A percentile compares a stretch with the other conserved stretches of the same genome.
phyloP scores from a whole-genome alignment of 1,139 yeast genomes.

The Pichia sp. region DNA sequence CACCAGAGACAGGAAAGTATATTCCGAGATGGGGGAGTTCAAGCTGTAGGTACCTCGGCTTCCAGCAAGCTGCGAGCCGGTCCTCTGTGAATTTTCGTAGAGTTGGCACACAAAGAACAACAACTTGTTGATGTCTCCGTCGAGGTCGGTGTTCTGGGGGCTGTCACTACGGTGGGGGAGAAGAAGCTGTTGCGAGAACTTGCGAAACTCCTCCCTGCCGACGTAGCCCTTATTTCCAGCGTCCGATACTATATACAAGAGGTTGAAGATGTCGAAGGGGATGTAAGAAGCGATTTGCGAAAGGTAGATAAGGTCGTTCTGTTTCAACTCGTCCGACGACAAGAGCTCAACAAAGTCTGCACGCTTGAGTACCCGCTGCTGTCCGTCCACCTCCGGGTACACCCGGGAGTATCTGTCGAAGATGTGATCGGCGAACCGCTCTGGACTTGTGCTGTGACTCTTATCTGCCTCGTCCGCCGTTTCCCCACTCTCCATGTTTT shows the following conservation, averaged over 20 bases:
- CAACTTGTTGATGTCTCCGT: constrained; percentile 43
- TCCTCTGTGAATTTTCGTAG: constrained; percentile 30
- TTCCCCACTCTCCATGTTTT: background rate
- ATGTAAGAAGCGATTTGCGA: constrained; percentile 26
- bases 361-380: constrained; percentile 25
- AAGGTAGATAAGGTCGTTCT: constrained; percentile 23
- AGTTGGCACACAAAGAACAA: constrained; percentile 39
- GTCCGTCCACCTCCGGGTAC: constrained; percentile 23
- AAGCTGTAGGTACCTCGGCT: too few relatives aligned
- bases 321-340: constrained; percentile 18
- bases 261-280: constrained; percentile 35
- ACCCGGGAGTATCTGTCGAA: constrained; percentile 23
- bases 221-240: constrained; percentile 58
- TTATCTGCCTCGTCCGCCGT: background rate
- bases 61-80: too few relatives aligned
- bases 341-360: constrained; percentile 26
- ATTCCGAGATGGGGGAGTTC: constrained; percentile 6
- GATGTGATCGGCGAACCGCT: background rate
- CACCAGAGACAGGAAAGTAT: constrained; percentile 7
- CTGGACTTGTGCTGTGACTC: background rate
- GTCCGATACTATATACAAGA: constrained; percentile 65
- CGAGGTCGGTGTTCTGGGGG: constrained; percentile 24
- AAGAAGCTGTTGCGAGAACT: constrained; percentile 52
- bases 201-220: constrained; percentile 55
- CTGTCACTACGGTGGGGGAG: constrained; percentile 21